Evolutionary conservation across 2,329 filamentous ascomycete genomes (phyloP).

Genomic region (Sporothrix protearum): DNA sequence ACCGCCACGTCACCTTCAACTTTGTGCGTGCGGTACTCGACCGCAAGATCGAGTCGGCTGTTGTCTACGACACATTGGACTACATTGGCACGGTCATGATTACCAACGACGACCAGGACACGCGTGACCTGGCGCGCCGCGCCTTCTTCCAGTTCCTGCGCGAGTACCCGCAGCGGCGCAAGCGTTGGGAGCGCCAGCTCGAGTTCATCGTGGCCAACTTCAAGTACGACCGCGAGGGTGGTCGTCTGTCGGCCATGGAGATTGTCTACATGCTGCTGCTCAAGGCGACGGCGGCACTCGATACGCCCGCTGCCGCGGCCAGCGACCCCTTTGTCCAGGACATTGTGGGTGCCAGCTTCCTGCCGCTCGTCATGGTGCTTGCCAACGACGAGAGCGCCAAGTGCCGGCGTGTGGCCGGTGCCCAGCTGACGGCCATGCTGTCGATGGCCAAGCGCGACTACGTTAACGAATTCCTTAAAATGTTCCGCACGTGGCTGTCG

Average conservation of each 20-base stretch:
- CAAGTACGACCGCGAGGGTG: constrained; percentile 83
- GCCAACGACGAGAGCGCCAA: constrained; percentile 84
- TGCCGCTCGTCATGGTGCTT: constrained; percentile 79
- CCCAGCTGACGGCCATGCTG: constrained; percentile 77
- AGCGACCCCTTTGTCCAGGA: constrained; percentile 74
- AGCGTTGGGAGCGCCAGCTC: constrained; percentile 83
- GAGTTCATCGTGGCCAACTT: constrained; percentile 86
- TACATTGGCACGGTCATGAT: constrained; percentile 90
- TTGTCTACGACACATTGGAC: constrained; percentile 88
- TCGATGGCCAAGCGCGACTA: constrained; percentile 70
- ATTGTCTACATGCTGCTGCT: constrained; percentile 79
- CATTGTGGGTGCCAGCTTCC: constrained; percentile 74
- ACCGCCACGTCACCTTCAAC: constrained; percentile 90
- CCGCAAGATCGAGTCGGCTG: constrained; percentile 77
- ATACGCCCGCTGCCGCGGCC: constrained; percentile 4
- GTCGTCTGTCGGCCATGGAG: constrained; percentile 89
- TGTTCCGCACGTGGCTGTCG: constrained; percentile 72
- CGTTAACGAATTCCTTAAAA: constrained; percentile 63
- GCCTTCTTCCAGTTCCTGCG: constrained; percentile 92
- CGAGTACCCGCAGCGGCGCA: constrained; percentile 90
- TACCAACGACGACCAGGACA: constrained; percentile 85
- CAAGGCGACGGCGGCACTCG: constrained; percentile 60
- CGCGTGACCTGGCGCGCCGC: constrained; percentile 80
- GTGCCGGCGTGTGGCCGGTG: constrained; percentile 77
- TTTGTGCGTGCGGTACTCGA: constrained; percentile 86